Percentiles rank a stretch among this genome's conserved stretches.
These are phyloP conservation scores for Ilex aquifolium DNA, from an alignment of 257 asterid genomes.

Conservation along the genomic window DNA sequence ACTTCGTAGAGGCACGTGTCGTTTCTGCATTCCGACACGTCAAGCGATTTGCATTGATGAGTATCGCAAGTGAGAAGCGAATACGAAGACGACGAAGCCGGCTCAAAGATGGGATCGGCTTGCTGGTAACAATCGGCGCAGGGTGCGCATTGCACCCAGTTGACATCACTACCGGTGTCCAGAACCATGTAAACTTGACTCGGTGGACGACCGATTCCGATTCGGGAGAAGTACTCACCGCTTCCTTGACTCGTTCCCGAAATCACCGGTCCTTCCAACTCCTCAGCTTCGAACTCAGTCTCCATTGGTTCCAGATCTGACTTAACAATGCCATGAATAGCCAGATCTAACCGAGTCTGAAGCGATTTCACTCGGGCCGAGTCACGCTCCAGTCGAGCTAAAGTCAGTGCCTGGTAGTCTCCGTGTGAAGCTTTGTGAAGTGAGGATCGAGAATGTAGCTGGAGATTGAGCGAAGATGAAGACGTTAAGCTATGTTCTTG, in stretches of 20 bases:
- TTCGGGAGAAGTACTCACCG: conserved; percentile 89
- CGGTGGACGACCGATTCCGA: conserved; percentile 80
- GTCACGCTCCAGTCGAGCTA: conserved; percentile 70
- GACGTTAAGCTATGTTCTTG: conserved; percentile 16
- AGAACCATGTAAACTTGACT: conserved; percentile 73
- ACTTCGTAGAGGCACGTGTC: conserved; percentile 77
- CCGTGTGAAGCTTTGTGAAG: conserved; percentile 36
- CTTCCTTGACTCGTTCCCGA: conserved; percentile 96
- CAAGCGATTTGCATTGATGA: conserved; percentile 69
- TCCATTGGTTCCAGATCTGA: conserved; percentile 76
- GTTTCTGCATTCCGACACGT: conserved; percentile 73
- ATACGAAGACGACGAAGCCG: conserved; percentile 58
- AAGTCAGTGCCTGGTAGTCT: conserved; percentile 52
- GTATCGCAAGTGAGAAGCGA: conserved; percentile 60
- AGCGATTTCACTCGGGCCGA: conserved; percentile 62
- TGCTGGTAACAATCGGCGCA: conserved; percentile 94
- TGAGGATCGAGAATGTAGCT: conserved; percentile 64
- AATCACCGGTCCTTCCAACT: conserved; percentile 58
- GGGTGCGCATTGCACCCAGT: conserved; percentile 93
- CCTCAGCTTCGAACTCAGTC: conserved; percentile 38
- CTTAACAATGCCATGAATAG: conserved; percentile 28
- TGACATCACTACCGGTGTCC: conserved; percentile 91
- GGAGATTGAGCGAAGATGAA: conserved; percentile 28
- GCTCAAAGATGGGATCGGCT: conserved; percentile 94
- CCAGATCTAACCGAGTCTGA: conserved; percentile 76